A percentile compares a stretch with the other conserved stretches of the same genome.
These are phyloP conservation scores for Acer campestre DNA, from an alignment of 345 rosid species.

Conservation along the genomic window DNA sequence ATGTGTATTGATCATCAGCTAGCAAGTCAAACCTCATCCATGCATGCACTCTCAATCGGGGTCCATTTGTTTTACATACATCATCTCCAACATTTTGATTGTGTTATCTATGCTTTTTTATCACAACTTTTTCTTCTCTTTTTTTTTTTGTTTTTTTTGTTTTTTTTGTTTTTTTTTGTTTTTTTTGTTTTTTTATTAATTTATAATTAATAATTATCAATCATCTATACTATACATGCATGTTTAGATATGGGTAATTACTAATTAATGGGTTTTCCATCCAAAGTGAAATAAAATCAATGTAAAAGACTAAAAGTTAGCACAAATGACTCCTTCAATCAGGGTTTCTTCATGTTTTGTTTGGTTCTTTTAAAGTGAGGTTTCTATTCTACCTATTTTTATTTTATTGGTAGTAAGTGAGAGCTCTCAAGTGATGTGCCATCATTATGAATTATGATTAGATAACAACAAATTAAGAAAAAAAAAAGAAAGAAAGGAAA, in stretches of 20 bases:
- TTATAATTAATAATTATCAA: neutral
- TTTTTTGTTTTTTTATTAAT: neutral
- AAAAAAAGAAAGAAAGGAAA: neutral
- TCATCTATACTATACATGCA: neutral
- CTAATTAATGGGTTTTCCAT: neutral
- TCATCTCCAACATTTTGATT: slow-evolving; percentile 9
- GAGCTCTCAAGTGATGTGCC: slow-evolving; percentile 6
- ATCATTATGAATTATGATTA: slow-evolving; percentile 1
- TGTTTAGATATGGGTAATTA: neutral
- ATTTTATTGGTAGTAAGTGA: neutral
- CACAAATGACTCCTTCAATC: slow-evolving; percentile 35
- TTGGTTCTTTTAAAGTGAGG: slow-evolving; percentile 7
- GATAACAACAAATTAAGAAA: neutral
- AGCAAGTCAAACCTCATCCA: slow-evolving; percentile 54
- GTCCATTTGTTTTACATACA: slow-evolving; percentile 17
- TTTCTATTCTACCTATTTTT: neutral
- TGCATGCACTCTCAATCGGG: slow-evolving; percentile 39
- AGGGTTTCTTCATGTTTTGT: slow-evolving; percentile 19
- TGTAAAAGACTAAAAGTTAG: slow-evolving; percentile 7
- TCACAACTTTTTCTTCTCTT: neutral
- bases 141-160: no score
- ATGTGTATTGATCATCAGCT: slow-evolving; percentile 33
- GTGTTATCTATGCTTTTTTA: slow-evolving; percentile 8
- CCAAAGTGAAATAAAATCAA: neutral
- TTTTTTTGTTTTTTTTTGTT: neutral